Base-by-base conservation (phyloP, 257 asterid genomes). In the Solanum chmielewskii region DNA sequence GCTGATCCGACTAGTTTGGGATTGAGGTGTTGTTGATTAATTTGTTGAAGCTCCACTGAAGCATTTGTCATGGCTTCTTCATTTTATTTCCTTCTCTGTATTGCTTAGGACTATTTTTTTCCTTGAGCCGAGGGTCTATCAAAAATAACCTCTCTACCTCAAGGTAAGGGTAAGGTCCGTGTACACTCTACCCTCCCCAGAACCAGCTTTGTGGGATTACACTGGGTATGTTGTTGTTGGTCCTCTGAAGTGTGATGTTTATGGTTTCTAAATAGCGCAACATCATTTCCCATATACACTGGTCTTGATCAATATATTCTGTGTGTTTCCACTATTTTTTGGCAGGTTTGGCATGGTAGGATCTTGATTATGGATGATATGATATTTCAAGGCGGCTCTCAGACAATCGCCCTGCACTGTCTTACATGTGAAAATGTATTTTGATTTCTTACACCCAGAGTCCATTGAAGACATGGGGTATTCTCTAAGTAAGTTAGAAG, bases 401-500 rank as follows among this genome's bases (percentile, higher is more conserved):
- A 5, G 69, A 29, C 42, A 80, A 80, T 27, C 44, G 29, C 9
- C 85, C 42, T 29, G 66, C 29, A 31, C 83, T 31, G 39, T 69
- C 47, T 66, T 16, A 77, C 69, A 69, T 62, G 83, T 44, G 52
- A 84, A 31, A 33, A 81, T 27, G 41, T 86, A 82, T 88, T 82
- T 82, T 75, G 78, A 90, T 81, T 84, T 82, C 89, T 37, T 90
- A 41, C 89, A 83, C 21, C 74, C 83, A 49, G 91, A 87, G 21
- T 56, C 86, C 87, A 56, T 88, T 84, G 80, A 88, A 56, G 86
- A 86, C 76, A 93, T 94, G 98, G 98, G 97, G 31, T 94, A 92
- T 85, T 92, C 95, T 90, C 85, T 95, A 76, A 95, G 98, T 87
- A 95, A 84, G 89, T 64, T 94, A 86, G 98, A 90, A 87, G 82